A percentile compares a stretch with the other conserved stretches of the same genome.
Conservation (phyloP, 768 basidiomycete species). For the Tylopilus rubrobrunneus region DNA sequence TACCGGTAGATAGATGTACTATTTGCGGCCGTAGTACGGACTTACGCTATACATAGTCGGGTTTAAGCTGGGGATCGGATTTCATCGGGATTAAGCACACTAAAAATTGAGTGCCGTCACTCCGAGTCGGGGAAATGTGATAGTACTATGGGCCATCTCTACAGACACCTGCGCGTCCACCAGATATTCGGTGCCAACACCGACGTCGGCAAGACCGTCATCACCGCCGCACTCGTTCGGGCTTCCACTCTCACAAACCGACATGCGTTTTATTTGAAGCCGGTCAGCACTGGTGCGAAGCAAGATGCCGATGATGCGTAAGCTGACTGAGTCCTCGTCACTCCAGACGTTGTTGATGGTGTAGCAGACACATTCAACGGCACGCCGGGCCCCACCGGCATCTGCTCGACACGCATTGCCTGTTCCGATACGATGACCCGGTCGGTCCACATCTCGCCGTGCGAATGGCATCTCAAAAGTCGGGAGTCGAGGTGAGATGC, state of each 20-base stretch:
- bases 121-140: conserved; percentile 3
- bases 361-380: conserved; percentile 60
- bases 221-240: conserved; percentile 79
- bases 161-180: conserved; percentile 79
- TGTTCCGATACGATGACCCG: conserved; percentile 83
- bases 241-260: conserved; percentile 60
- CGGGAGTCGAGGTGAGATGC: conserved; percentile 28
- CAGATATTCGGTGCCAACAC: conserved; percentile 97
- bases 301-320: conserved; percentile 85
- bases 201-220: conserved; percentile 90
- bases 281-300: conserved; percentile 82
- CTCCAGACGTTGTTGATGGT: not conserved
- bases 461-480: conserved; percentile 38
- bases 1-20: conserved; percentile 3
- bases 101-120: not conserved
- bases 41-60: conserved; percentile 4
- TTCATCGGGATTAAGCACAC: not conserved
- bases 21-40: conserved; percentile 19
- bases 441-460: conserved; percentile 93
- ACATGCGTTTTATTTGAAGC: conserved; percentile 74
- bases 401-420: conserved; percentile 58
- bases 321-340: conserved; percentile 16
- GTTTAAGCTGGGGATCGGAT: conserved; percentile 3
- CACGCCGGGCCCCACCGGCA: conserved; percentile 40
- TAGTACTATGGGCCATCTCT: conserved; percentile 69